A percentile compares a stretch with the other conserved stretches of the same genome.
These are phyloP conservation scores for Trichosporon ovoides DNA, from an alignment of 1,284 basidiomycete genomes.

Conservation along the genomic window DNA sequence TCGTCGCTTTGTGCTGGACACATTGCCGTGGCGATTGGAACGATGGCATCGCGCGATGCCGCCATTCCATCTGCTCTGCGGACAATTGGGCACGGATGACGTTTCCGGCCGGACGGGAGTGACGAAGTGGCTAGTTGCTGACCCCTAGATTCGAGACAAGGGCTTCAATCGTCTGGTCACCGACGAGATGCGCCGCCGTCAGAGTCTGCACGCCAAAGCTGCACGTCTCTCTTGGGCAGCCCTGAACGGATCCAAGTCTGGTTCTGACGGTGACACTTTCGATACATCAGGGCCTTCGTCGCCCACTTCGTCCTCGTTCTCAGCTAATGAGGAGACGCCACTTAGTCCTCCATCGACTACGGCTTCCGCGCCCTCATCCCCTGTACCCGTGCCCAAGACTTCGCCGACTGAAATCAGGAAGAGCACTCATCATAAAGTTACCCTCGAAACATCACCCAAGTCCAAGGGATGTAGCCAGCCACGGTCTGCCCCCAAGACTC, in stretches of 20 bases:
- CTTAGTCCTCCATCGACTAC: neutral
- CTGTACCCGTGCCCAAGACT: neutral
- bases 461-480: neutral
- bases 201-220: neutral
- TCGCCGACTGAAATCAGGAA: too few relatives aligned
- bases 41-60: too few relatives aligned
- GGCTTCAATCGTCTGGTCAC: conserved; percentile 1
- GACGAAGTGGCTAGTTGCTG: neutral
- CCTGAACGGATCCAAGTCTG: neutral
- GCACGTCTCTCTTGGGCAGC: neutral
- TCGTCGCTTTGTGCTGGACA: too few relatives aligned
- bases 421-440: neutral
- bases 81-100: too few relatives aligned
- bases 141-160: neutral
- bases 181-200: neutral
- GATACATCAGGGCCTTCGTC: neutral
- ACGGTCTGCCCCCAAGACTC: neutral
- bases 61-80: too few relatives aligned
- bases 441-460: neutral
- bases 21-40: too few relatives aligned
- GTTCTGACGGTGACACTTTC: neutral
- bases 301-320: neutral
- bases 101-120: too few relatives aligned
- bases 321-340: neutral
- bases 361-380: neutral